phyloP scores from a whole-genome alignment of 2,329 filamentous ascomycete species.

The Coleophoma eucalyptorum region DNA sequence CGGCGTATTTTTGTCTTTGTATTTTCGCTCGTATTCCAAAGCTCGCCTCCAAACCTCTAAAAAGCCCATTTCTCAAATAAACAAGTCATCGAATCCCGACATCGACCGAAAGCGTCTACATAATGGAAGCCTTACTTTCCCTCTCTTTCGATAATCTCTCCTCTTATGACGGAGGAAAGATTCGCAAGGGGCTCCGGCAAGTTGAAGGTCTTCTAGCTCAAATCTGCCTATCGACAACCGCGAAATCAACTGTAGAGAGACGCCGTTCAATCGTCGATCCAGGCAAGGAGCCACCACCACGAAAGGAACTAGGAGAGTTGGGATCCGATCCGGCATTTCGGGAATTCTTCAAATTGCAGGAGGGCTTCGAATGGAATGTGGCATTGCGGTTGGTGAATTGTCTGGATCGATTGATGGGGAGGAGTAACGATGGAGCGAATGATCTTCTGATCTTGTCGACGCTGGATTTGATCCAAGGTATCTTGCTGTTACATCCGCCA shows the following conservation, averaged over 20 bases:
- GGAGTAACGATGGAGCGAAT: conserved; percentile 76
- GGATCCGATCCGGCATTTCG: conserved; percentile 83
- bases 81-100: background rate
- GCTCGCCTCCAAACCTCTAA: conserved; percentile 1
- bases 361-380: conserved; percentile 98
- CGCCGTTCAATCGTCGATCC: conserved; percentile 30
- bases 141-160: conserved; percentile 96
- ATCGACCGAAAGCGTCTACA: conserved; percentile 17
- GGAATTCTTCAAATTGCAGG: conserved; percentile 95
- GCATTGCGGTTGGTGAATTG: conserved; percentile 80
- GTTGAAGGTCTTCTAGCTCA: conserved; percentile 92
- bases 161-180: conserved; percentile 83
- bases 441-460: conserved; percentile 86
- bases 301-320: conserved; percentile 66
- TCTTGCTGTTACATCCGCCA: conserved; percentile 83
- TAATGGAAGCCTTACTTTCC: conserved; percentile 88
- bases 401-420: conserved; percentile 80
- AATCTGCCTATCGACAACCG: conserved; percentile 71
- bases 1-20: conserved; percentile 7
- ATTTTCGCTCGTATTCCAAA: conserved; percentile 1
- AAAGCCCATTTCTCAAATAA: conserved; percentile 4
- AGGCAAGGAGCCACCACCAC: conserved; percentile 28
- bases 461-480: conserved; percentile 84
- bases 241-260: conserved; percentile 16
- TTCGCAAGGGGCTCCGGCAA: conserved; percentile 89